phyloP scores from a whole-genome alignment of 2,329 filamentous ascomycete species.

The Pestalotiopsis fici region DNA sequence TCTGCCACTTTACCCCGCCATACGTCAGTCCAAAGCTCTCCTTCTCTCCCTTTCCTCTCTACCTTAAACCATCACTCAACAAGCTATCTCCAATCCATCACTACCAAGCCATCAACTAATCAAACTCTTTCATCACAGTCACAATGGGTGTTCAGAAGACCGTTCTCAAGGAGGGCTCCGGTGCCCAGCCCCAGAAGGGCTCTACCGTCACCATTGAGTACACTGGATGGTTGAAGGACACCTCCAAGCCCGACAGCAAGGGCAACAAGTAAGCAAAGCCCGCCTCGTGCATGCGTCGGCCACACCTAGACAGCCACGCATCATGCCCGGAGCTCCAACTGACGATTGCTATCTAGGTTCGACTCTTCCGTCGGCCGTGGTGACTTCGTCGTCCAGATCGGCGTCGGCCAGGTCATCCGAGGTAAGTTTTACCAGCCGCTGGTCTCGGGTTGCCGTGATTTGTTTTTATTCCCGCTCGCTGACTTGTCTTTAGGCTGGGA shows the following conservation, averaged over 20 bases:
- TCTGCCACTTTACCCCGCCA: slow-evolving; percentile 6
- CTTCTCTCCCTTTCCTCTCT: background rate
- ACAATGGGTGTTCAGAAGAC: slow-evolving; percentile 77
- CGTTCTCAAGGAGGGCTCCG: slow-evolving; percentile 61
- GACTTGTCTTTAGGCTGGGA: slow-evolving; percentile 66
- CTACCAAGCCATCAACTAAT: slow-evolving; percentile 10
- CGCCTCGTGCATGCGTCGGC: background rate
- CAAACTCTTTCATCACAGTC: slow-evolving; percentile 15
- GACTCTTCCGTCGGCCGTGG: slow-evolving; percentile 80
- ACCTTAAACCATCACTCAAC: background rate
- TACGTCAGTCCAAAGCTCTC: slow-evolving; percentile 2
- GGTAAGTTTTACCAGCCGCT: slow-evolving; percentile 54
- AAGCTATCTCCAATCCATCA: slow-evolving; percentile 14
- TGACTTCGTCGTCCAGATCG: slow-evolving; percentile 78
- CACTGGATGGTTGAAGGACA: slow-evolving; percentile 82
- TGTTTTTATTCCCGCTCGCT: background rate
- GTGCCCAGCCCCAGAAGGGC: slow-evolving; percentile 61
- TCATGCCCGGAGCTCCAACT: background rate
- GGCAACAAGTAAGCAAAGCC: slow-evolving; percentile 65
- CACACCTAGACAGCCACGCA: background rate
- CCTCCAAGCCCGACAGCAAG: slow-evolving; percentile 59
- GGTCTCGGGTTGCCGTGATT: background rate
- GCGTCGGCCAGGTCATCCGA: slow-evolving; percentile 81
- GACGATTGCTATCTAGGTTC: slow-evolving; percentile 61
- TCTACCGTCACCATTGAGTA: slow-evolving; percentile 87